Evolutionary conservation across 179 eudicot genomes (phyloP), one percentile per base, ranked within the genome.

Genomic region (Beta lomatogona): DNA sequence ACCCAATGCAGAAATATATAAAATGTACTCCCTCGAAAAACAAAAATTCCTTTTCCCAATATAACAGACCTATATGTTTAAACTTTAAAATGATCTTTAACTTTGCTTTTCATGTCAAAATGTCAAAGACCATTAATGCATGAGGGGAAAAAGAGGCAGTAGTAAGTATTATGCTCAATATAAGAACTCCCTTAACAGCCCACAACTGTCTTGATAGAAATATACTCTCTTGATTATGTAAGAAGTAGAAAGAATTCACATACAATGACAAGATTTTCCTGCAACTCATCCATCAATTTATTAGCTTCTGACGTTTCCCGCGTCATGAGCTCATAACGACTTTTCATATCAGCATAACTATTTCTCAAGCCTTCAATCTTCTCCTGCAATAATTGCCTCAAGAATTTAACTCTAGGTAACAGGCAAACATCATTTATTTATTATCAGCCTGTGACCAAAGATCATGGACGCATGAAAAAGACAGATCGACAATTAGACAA

Each of bases 221-320:
- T 36, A 71, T 31, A 46, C 21, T 52, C 25, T 50, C 57, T 19
- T 46, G 9, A 53, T 50, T 52, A 80, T 13, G 61, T 0, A 73
- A 3, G 44, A 50, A 57, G 4, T 60, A 4, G 11, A 7, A 19
- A 76, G 65, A 9, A 25, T 45, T 6, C 58, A 76, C 92, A 82
- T 90, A 95, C 98, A 91, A 22, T 68, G 14, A 93, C 84, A 55
- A 90, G 88, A 72, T 68, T 80, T 46, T 92, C 90, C 91, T 92
- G 86, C 81, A 94, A 76, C 74, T 94, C 94, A 67, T 89, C 85
- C 89, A 86, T 90, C 91, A 73, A 88, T 79, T 83, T 86, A 80
- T 87, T 86, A 80, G 88, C 91, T 85, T 93, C 91, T 8, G 90
- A 83, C 61, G 91, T 88, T 88, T 87, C 91, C 28, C 88, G 91